A percentile compares a stretch with the other conserved stretches of the same genome.
Conservation (phyloP, 352 stramenopile genomes). For the Globisporangium viniferum region DNA sequence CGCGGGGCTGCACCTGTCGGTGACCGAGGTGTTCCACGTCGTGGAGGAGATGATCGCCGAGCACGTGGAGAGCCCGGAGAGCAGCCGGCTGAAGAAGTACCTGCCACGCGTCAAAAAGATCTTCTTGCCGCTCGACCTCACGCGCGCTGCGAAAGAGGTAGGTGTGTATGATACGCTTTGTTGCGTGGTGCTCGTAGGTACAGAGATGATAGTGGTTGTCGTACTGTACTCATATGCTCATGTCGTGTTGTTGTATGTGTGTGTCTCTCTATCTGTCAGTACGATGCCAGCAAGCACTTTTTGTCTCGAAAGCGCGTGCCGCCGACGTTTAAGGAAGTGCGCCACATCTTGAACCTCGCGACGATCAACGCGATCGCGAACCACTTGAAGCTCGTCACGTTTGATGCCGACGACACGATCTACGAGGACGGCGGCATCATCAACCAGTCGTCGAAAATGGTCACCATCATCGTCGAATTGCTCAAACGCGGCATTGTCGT, state of each 20-base stretch:
- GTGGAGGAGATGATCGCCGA: constrained; percentile 78
- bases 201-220: not conserved
- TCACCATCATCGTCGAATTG: constrained; percentile 65
- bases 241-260: not conserved
- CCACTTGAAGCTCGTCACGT: constrained; percentile 81
- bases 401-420: constrained; percentile 86
- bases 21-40: constrained; percentile 66
- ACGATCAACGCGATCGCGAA: constrained; percentile 67
- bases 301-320: constrained; percentile 75
- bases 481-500: constrained; percentile 70
- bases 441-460: constrained; percentile 61
- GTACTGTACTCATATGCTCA: not conserved
- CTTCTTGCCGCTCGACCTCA: constrained; percentile 72
- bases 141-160: constrained; percentile 47
- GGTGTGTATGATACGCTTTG: not conserved
- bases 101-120: constrained; percentile 62
- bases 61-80: constrained; percentile 40
- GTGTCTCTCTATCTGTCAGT: constrained; percentile 23
- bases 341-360: constrained; percentile 81
- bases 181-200: not conserved
- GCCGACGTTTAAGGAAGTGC: constrained; percentile 83
- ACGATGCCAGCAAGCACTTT: constrained; percentile 72
- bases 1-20: constrained; percentile 54
- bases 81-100: constrained; percentile 57
- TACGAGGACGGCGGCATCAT: constrained; percentile 83